Evolutionary conservation across 2,329 filamentous ascomycete genomes (phyloP).

Genomic region (Myotisia sp.): DNA sequence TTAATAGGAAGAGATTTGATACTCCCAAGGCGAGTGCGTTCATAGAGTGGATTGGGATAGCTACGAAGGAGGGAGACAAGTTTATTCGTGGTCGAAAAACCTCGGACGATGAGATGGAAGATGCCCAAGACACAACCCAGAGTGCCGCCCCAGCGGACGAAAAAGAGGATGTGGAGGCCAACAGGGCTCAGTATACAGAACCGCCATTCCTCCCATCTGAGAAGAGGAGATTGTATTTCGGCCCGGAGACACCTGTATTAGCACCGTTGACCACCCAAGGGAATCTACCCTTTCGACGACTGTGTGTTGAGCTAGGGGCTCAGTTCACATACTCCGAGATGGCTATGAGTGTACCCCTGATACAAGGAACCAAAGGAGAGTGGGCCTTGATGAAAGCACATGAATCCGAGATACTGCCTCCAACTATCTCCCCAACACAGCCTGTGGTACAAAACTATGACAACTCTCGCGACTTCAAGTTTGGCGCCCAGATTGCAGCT

Average conservation of each 20-base stretch:
- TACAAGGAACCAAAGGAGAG: slow-evolving; percentile 81
- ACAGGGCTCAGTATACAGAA: slow-evolving; percentile 68
- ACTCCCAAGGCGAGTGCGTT: slow-evolving; percentile 64
- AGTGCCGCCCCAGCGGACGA: too few species aligned
- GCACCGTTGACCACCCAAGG: slow-evolving; percentile 93
- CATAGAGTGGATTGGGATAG: slow-evolving; percentile 60
- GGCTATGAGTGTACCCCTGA: slow-evolving; percentile 78
- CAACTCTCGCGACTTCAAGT: slow-evolving; percentile 67
- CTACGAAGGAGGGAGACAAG: slow-evolving; percentile 37
- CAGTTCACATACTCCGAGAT: slow-evolving; percentile 96
- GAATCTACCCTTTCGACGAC: slow-evolving; percentile 81
- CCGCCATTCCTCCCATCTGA: slow-evolving; percentile 81
- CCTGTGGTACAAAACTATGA: slow-evolving; percentile 62
- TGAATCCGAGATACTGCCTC: slow-evolving; percentile 61
- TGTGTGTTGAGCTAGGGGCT: slow-evolving; percentile 78
- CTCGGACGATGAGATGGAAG: slow-evolving; percentile 17
- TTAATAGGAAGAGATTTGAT: slow-evolving; percentile 57
- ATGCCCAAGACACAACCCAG: slow-evolving; percentile 15
- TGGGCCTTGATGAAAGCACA: slow-evolving; percentile 94
- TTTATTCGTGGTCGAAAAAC: slow-evolving; percentile 36
- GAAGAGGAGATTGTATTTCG: slow-evolving; percentile 88
- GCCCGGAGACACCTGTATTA: slow-evolving; percentile 80
- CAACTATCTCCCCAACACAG: slow-evolving; percentile 44
- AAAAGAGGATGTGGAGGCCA: slow-evolving; percentile 45
- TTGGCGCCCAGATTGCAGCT: slow-evolving; percentile 83